Percentiles rank a stretch among this genome's conserved stretches.
phyloP scores from a whole-genome alignment of 805 yeast genomes.

The Metschnikowia amazonensis region DNA sequence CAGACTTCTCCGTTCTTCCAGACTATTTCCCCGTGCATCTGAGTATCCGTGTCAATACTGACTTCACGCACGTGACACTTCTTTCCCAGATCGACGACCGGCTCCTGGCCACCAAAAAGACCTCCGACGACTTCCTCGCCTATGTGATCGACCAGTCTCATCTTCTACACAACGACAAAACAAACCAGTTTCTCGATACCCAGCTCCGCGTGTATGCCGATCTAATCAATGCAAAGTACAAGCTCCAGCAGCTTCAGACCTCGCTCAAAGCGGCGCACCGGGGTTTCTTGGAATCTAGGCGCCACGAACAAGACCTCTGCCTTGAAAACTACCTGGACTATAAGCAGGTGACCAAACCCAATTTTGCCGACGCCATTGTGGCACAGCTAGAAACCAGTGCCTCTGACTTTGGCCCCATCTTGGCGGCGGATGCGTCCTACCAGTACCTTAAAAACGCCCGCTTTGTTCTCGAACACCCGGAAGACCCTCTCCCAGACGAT shows the following conservation, averaged over 20 bases:
- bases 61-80: conserved; percentile 11
- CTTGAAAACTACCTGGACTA: conserved; percentile 12
- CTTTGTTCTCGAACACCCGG: conserved; percentile 55
- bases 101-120: conserved; percentile 6
- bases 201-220: conserved; percentile 11
- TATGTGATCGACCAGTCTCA: conserved; percentile 10
- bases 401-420: conserved; percentile 1
- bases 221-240: conserved; percentile 10
- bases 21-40: conserved; percentile 18
- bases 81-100: conserved; percentile 13
- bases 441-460: conserved; percentile 38
- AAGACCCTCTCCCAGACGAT: conserved; percentile 55
- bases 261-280: conserved; percentile 12
- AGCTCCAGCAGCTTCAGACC: conserved; percentile 11
- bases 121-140: conserved; percentile 12
- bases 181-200: conserved; percentile 7
- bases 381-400: neutral
- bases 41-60: conserved; percentile 14
- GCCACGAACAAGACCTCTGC: conserved; percentile 12
- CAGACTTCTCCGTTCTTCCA: conserved; percentile 15
- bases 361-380: conserved; percentile 15
- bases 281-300: conserved; percentile 9
- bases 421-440: conserved; percentile 16
- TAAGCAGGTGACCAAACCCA: conserved; percentile 6
- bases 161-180: conserved; percentile 7